phyloP scores from a whole-genome alignment of 441 rosid genomes.

The Eruca vesicaria region DNA sequence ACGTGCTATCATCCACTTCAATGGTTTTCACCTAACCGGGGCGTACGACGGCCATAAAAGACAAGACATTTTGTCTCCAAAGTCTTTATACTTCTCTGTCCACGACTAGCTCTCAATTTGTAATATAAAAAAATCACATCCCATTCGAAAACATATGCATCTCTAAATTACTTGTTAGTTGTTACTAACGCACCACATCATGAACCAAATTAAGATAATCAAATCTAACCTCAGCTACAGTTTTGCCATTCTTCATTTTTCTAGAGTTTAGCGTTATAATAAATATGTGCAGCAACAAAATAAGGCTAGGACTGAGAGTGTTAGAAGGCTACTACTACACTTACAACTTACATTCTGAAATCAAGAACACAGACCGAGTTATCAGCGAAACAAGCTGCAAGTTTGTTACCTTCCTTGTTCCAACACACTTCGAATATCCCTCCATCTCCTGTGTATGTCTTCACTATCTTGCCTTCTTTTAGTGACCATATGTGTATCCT shows the following conservation, averaged over 20 bases:
- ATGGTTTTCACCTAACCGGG: slow-evolving; percentile 8
- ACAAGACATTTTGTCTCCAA: background rate
- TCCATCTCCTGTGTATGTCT: slow-evolving; percentile 88
- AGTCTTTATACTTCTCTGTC: background rate
- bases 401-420: slow-evolving; percentile 95
- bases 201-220: too few relatives aligned
- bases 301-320: slow-evolving; percentile 2
- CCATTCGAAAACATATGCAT: background rate
- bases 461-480: slow-evolving; percentile 84
- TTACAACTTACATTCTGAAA: slow-evolving; percentile 68
- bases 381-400: slow-evolving; percentile 92
- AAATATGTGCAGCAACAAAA: slow-evolving; percentile 31
- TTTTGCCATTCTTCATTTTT: too few relatives aligned
- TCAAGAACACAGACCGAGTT: slow-evolving; percentile 86
- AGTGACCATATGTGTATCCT: slow-evolving; percentile 93
- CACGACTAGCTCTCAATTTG: background rate
- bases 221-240: too few relatives aligned
- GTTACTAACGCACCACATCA: background rate
- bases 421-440: slow-evolving; percentile 97
- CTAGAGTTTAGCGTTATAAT: too few relatives aligned
- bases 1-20: background rate
- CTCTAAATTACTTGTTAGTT: background rate
- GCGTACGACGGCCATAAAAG: background rate
- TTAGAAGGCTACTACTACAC: background rate
- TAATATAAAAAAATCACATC: background rate